Evolutionary conservation across 805 yeast genomes (phyloP).

Genomic region (Suhomyces vadensis): DNA sequence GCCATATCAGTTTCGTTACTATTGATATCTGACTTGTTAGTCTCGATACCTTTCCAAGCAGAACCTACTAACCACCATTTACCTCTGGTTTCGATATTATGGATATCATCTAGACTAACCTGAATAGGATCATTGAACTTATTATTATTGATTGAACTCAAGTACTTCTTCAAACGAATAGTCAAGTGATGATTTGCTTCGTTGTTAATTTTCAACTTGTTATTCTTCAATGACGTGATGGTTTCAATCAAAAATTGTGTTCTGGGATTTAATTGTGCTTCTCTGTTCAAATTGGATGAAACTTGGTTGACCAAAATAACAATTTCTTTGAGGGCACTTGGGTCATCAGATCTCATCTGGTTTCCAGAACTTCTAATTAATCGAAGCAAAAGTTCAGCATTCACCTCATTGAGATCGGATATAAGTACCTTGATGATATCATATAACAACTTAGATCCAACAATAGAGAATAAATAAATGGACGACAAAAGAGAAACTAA

Average conservation of each 20-base stretch:
- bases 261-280: constrained; percentile 51
- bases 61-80: constrained; percentile 99
- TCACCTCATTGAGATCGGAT: constrained; percentile 59
- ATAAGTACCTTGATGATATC: constrained; percentile 65
- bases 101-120: constrained; percentile 81
- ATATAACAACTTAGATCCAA: constrained; percentile 73
- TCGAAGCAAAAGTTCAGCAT: constrained; percentile 75
- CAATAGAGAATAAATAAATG: constrained; percentile 72
- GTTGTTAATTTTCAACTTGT: constrained; percentile 60
- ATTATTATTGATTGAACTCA: constrained; percentile 52
- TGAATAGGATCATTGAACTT: constrained; percentile 72
- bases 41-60: constrained; percentile 78
- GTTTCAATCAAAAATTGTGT: constrained; percentile 84
- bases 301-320: constrained; percentile 56
- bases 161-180: constrained; percentile 60
- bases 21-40: constrained; percentile 16
- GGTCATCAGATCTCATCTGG: constrained; percentile 88
- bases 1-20: constrained; percentile 41
- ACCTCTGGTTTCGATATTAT: constrained; percentile 73
- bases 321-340: constrained; percentile 79
- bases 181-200: constrained; percentile 55
- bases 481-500: constrained; percentile 73
- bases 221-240: constrained; percentile 80
- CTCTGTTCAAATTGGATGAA: constrained; percentile 37
- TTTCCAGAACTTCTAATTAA: constrained; percentile 76